Conservation (phyloP, 2,329 filamentous ascomycete genomes). For the Aspergillus sp. region DNA sequence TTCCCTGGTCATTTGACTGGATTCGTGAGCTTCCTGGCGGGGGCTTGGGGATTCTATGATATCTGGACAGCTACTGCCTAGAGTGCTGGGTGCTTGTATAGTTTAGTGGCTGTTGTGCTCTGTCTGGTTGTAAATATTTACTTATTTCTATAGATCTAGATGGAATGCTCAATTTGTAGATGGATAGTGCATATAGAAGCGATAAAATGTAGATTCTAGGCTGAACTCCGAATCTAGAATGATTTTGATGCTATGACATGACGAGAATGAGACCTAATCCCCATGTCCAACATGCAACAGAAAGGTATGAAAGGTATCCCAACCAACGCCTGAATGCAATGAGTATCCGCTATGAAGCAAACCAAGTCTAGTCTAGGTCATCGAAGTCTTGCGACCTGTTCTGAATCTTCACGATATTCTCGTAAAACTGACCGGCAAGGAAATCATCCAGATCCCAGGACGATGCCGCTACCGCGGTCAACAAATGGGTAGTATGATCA, state of each 20-base stretch:
- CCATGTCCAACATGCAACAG: not conserved
- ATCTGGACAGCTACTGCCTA: conserved; percentile 49
- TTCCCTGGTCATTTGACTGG: conserved; percentile 64
- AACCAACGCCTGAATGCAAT: not conserved
- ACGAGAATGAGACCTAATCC: not conserved
- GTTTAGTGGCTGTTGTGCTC: conserved; percentile 6
- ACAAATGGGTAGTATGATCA: conserved; percentile 15
- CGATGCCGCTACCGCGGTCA: conserved; percentile 14
- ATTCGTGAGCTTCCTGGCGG: conserved; percentile 59
- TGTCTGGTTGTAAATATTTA: not conserved
- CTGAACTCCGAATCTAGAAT: not conserved
- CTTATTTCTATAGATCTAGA: not conserved
- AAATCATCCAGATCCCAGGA: conserved; percentile 26
- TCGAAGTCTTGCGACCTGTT: conserved; percentile 5
- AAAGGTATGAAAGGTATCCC: not conserved
- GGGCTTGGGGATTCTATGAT: conserved; percentile 50
- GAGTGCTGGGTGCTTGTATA: conserved; percentile 10
- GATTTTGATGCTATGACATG: not conserved
- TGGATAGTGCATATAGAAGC: not conserved
- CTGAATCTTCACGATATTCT: conserved; percentile 22
- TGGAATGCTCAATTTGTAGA: not conserved
- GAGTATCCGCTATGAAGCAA: not conserved
- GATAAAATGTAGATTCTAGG: not conserved
- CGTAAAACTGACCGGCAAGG: conserved; percentile 23
- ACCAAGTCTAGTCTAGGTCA: not conserved